Percentiles rank a stretch among this genome's conserved stretches.
These are phyloP conservation scores for Cladosporium sp. DNA, from an alignment of 2,329 filamentous ascomycete genomes.

Conservation along the genomic window DNA sequence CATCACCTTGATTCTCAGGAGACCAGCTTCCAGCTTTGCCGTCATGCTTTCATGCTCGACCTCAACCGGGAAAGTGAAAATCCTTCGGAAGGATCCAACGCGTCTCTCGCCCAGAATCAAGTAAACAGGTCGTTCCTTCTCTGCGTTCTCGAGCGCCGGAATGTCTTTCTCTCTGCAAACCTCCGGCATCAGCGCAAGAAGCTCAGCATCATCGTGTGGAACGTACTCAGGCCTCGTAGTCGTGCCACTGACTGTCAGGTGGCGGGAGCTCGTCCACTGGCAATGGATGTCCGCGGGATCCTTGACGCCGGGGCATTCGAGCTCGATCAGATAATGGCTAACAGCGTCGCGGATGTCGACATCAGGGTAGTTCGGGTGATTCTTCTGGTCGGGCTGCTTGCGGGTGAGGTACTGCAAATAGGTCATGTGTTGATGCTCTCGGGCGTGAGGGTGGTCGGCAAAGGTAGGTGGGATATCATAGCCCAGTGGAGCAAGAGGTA, in stretches of 20 bases:
- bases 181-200: slow-evolving; percentile 5
- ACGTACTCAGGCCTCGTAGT: slow-evolving; percentile 4
- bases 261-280: slow-evolving; percentile 13
- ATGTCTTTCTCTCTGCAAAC: slow-evolving; percentile 6
- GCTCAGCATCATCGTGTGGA: background rate
- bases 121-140: slow-evolving; percentile 6
- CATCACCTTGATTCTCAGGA: slow-evolving; percentile 12
- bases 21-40: slow-evolving; percentile 10
- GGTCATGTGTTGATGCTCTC: slow-evolving; percentile 16
- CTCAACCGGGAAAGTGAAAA: slow-evolving; percentile 16
- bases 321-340: slow-evolving; percentile 14
- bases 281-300: slow-evolving; percentile 10
- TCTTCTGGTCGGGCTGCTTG: slow-evolving; percentile 13
- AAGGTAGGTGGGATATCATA: slow-evolving; percentile 6
- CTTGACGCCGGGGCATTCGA: slow-evolving; percentile 19
- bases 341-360: slow-evolving; percentile 17
- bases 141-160: background rate
- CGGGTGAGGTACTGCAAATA: slow-evolving; percentile 13
- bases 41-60: slow-evolving; percentile 14
- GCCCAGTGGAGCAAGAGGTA: slow-evolving; percentile 11
- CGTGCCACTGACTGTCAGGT: slow-evolving; percentile 13
- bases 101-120: slow-evolving; percentile 10
- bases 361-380: slow-evolving; percentile 17
- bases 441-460: slow-evolving; percentile 15
- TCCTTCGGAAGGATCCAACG: slow-evolving; percentile 15